Conservation (phyloP, 2,329 filamentous ascomycete species). For the Neofusicoccum umdonicola region DNA sequence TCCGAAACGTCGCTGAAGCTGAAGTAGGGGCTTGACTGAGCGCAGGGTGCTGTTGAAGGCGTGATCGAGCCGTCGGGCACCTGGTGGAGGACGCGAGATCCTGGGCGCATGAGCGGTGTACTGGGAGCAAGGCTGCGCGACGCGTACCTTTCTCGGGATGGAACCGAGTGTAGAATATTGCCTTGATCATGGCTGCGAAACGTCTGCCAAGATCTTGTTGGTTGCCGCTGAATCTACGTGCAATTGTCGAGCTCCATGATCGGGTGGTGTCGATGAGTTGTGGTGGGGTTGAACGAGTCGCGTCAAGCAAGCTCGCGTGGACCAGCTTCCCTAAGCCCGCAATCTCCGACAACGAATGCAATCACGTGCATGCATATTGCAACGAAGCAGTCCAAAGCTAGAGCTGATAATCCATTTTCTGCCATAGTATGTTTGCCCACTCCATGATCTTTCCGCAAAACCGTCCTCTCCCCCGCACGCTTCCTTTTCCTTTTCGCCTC, state of each 20-base stretch:
- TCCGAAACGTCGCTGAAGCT: conserved; percentile 84
- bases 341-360: neutral
- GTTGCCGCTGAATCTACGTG: neutral
- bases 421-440: neutral
- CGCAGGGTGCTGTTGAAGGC: conserved; percentile 38
- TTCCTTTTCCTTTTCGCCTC: neutral
- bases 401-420: neutral
- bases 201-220: neutral
- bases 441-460: neutral
- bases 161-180: conserved; percentile 67
- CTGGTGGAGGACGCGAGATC: conserved; percentile 63
- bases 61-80: conserved; percentile 60
- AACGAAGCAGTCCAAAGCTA: neutral
- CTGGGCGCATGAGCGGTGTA: conserved; percentile 36
- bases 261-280: neutral
- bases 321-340: neutral
- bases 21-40: conserved; percentile 64
- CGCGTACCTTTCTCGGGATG: conserved; percentile 52
- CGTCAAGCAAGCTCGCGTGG: neutral
- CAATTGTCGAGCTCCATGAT: neutral
- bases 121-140: neutral
- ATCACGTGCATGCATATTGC: neutral
- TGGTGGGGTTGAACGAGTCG: neutral
- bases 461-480: neutral
- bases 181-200: conserved; percentile 52